phyloP scores from a whole-genome alignment of 345 rosid genomes.

The rapeseed (Brassica napus) region DNA sequence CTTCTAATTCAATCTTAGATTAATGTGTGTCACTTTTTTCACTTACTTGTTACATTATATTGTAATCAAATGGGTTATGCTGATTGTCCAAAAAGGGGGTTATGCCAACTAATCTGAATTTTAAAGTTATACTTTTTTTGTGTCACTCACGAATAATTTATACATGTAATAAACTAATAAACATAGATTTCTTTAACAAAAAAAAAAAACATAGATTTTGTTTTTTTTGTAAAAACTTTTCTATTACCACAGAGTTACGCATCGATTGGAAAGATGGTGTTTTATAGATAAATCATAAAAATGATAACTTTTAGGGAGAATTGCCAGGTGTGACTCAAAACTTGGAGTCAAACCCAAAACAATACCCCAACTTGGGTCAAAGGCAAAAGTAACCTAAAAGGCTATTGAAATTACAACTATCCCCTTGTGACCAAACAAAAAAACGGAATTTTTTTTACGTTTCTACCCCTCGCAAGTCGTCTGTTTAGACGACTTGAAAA shows the following conservation, averaged over 20 bases:
- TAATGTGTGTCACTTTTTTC: background rate
- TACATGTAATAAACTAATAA: background rate
- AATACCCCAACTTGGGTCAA: too few species aligned
- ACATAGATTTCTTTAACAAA: background rate
- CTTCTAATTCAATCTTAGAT: background rate
- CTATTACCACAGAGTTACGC: background rate
- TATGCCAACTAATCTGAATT: background rate
- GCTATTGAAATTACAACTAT: too few species aligned
- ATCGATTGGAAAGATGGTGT: background rate
- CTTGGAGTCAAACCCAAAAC: too few species aligned
- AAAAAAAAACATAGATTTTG: background rate
- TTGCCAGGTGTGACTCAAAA: too few species aligned
- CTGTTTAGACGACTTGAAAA: too few species aligned
- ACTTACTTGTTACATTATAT: constrained; percentile 21
- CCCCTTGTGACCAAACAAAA: too few species aligned
- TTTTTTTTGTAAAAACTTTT: background rate
- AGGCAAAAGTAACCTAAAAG: too few species aligned
- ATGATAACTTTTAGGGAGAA: background rate
- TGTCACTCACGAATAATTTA: background rate
- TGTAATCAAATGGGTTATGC: background rate
- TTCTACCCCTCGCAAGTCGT: too few species aligned
- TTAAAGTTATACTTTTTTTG: background rate
- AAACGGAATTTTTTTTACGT: too few species aligned
- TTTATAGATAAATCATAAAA: background rate
- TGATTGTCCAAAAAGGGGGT: background rate